A percentile compares a stretch with the other conserved stretches of the same genome.
phyloP scores from a whole-genome alignment of 2,329 filamentous ascomycete species.

The Cordyceps fumosorosea region DNA sequence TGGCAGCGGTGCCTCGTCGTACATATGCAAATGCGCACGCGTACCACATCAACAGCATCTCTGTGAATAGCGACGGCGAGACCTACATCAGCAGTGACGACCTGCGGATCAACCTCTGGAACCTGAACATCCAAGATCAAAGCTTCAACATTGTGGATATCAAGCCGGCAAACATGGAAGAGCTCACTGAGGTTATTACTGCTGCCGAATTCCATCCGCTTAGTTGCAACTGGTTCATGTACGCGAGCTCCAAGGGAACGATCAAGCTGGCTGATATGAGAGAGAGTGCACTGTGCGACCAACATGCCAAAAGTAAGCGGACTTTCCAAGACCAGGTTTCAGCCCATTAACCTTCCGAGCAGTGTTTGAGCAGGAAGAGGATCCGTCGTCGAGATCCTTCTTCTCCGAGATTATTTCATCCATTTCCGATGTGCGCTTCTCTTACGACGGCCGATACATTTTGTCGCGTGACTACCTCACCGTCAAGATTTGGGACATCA shows the following conservation, averaged over 20 bases:
- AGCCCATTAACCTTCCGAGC: slow-evolving; percentile 19
- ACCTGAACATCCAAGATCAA: slow-evolving; percentile 97
- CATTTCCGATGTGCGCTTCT: slow-evolving; percentile 97
- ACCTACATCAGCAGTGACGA: slow-evolving; percentile 99
- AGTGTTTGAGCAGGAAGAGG: slow-evolving; percentile 99
- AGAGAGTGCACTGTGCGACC: slow-evolving; percentile 90
- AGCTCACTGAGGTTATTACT: slow-evolving; percentile 97
- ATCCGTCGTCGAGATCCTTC: slow-evolving; percentile 93
- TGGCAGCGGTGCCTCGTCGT: slow-evolving; percentile 89
- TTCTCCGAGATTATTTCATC: slow-evolving; percentile 99
- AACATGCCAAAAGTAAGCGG: slow-evolving; percentile 81
- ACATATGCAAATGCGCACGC: slow-evolving; percentile 98
- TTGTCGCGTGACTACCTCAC: slow-evolving; percentile 96
- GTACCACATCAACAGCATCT: slow-evolving; percentile 99
- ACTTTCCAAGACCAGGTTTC: neutral
- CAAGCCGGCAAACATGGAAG: slow-evolving; percentile 99
- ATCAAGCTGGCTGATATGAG: slow-evolving; percentile 99
- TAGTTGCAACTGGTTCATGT: slow-evolving; percentile 99
- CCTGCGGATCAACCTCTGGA: slow-evolving; percentile 96
- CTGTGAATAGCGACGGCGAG: slow-evolving; percentile 98
- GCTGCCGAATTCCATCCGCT: slow-evolving; percentile 94
- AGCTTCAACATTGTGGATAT: slow-evolving; percentile 99
- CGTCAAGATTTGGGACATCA: slow-evolving; percentile 99
- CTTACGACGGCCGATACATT: slow-evolving; percentile 92
- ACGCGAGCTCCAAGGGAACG: slow-evolving; percentile 96